A percentile compares a stretch with the other conserved stretches of the same genome.
Conservation (phyloP, 768 basidiomycete genomes). For the Mrakia gelida region DNA sequence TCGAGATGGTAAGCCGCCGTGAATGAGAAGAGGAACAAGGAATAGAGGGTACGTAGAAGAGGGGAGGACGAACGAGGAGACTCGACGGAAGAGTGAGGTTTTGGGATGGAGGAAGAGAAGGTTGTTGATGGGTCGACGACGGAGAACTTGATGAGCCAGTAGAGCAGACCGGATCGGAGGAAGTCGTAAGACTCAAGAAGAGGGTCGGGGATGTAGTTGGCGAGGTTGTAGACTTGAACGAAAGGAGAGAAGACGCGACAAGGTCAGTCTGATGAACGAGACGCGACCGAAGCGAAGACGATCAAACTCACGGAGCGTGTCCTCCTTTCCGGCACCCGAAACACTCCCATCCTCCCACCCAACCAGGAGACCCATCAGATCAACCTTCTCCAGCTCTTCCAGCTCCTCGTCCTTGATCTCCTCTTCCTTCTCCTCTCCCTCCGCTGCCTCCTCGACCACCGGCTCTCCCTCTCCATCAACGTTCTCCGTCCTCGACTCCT, state of each 20-base stretch:
- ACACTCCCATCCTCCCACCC: constrained; percentile 55
- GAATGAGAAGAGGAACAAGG: neutral
- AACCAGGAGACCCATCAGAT: constrained; percentile 72
- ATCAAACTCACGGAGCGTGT: constrained; percentile 46
- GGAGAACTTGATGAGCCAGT: constrained; percentile 63
- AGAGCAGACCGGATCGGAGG: constrained; percentile 58
- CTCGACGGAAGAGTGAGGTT: constrained; percentile 4
- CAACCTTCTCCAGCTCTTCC: constrained; percentile 50
- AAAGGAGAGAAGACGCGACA: neutral
- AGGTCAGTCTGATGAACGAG: neutral
- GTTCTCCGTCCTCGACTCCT: constrained; percentile 40
- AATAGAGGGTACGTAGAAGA: neutral
- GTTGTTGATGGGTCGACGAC: constrained; percentile 46
- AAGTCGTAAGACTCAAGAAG: constrained; percentile 68
- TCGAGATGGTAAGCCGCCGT: too few species aligned
- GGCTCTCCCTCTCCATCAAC: constrained; percentile 53
- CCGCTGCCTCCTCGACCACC: constrained; percentile 46
- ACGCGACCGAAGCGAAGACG: constrained; percentile 51
- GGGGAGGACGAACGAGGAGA: neutral
- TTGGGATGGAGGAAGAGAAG: constrained; percentile 8
- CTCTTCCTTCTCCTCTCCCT: constrained; percentile 41
- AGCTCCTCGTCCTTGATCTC: constrained; percentile 61
- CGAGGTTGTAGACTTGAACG: constrained; percentile 65
- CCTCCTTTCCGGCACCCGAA: constrained; percentile 48
- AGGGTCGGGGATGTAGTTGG: constrained; percentile 79